A percentile compares a stretch with the other conserved stretches of the same genome.
Evolutionary conservation across 1,139 yeast species (phyloP).

Genomic region (Pichia sp.): DNA sequence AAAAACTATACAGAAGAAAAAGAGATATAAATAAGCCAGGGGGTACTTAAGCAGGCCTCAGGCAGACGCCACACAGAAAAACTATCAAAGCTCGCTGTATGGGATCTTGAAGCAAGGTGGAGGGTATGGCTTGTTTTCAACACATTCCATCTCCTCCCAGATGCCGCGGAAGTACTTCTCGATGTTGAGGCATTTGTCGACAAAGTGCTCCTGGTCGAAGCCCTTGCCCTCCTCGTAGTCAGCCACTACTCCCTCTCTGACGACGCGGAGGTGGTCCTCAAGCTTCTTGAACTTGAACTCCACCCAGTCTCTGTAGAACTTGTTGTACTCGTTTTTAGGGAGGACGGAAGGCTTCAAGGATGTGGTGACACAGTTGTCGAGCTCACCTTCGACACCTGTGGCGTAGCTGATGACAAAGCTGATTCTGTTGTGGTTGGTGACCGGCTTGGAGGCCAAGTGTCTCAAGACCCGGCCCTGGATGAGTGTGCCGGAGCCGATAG

Average conservation of each 20-base stretch:
- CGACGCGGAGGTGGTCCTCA: conserved; percentile 33
- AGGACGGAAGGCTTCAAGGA: conserved; percentile 37
- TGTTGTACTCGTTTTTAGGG: conserved; percentile 33
- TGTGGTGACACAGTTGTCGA: conserved; percentile 35
- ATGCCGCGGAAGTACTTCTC: conserved; percentile 27
- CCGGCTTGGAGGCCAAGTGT: conserved; percentile 37
- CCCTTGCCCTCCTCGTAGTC: conserved; percentile 21
- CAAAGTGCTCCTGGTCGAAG: conserved; percentile 28
- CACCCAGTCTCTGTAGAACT: conserved; percentile 36
- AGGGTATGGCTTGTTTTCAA: conserved; percentile 31
- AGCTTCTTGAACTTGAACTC: conserved; percentile 36
- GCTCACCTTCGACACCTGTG: conserved; percentile 32
- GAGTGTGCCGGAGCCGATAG: conserved; percentile 35
- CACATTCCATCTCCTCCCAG: conserved; percentile 31
- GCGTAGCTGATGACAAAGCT: conserved; percentile 29
- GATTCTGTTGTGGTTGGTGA: conserved; percentile 35
- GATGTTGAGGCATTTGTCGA: conserved; percentile 26
- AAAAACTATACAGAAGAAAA: background rate
- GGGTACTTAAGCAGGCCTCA: no score
- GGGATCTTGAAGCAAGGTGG: conserved; percentile 27
- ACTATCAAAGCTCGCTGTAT: conserved; percentile 18
- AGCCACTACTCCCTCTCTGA: conserved; percentile 27
- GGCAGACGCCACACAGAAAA: background rate
- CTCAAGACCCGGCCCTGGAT: conserved; percentile 37
- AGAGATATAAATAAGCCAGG: background rate